These are phyloP conservation scores for Thalia dealbata DNA, from an alignment of 176 grass and related monocot species.

Conservation along the genomic window DNA sequence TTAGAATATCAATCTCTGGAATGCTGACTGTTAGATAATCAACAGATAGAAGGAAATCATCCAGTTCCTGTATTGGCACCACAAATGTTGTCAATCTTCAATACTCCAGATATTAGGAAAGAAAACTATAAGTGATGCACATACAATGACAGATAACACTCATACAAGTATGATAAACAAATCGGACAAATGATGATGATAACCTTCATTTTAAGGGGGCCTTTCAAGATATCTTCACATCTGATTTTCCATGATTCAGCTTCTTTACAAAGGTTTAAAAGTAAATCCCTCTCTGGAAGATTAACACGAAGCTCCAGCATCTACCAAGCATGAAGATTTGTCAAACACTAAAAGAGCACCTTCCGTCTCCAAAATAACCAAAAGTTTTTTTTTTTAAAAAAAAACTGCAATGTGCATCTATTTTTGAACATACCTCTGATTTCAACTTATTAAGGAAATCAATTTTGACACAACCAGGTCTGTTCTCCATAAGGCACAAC, in stretches of 20 bases:
- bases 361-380: slow-evolving; percentile 14
- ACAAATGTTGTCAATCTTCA: slow-evolving; percentile 5
- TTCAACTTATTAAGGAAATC: slow-evolving; percentile 54
- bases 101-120: slow-evolving; percentile 10
- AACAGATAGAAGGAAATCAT: slow-evolving; percentile 42
- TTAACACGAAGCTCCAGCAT: slow-evolving; percentile 45
- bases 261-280: slow-evolving; percentile 57
- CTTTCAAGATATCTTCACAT: slow-evolving; percentile 55
- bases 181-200: slow-evolving; percentile 7
- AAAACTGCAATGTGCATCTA: background rate
- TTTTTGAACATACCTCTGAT: slow-evolving; percentile 40
- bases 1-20: slow-evolving; percentile 62
- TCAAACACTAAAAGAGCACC: slow-evolving; percentile 11
- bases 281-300: slow-evolving; percentile 48
- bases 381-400: too few species aligned
- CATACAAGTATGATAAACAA: slow-evolving; percentile 1
- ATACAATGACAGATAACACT: background rate
- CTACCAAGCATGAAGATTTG: slow-evolving; percentile 42
- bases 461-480: slow-evolving; percentile 33
- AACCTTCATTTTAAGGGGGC: slow-evolving; percentile 51
- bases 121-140: background rate
- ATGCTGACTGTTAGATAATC: slow-evolving; percentile 54
- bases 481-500: slow-evolving; percentile 41
- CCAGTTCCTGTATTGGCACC: slow-evolving; percentile 51
- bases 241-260: slow-evolving; percentile 64